These are phyloP conservation scores for Curvularia sp. DNA, from an alignment of 2,329 filamentous ascomycete genomes.

Conservation along the genomic window DNA sequence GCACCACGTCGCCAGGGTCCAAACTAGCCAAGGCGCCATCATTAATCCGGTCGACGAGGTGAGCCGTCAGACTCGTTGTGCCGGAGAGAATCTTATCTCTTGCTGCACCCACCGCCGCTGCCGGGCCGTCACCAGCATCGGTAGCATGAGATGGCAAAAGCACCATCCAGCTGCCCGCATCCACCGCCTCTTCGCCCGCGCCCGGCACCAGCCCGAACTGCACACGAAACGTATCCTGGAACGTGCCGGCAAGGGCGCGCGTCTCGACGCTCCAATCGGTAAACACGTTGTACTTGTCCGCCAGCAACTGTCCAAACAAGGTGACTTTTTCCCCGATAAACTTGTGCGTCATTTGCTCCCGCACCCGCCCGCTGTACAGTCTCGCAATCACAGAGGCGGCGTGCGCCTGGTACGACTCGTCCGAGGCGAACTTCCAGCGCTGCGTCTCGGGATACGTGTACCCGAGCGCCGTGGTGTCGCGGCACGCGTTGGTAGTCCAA, in stretches of 20 bases:
- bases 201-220: slow-evolving; percentile 30
- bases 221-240: slow-evolving; percentile 34
- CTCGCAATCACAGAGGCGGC: slow-evolving; percentile 29
- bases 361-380: slow-evolving; percentile 28
- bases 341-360: slow-evolving; percentile 10
- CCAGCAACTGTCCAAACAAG: slow-evolving; percentile 2
- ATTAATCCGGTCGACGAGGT: slow-evolving; percentile 34
- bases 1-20: slow-evolving; percentile 31
- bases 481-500: slow-evolving; percentile 41
- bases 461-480: slow-evolving; percentile 36
- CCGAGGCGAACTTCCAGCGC: slow-evolving; percentile 35
- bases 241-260: slow-evolving; percentile 4
- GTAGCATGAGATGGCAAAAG: slow-evolving; percentile 24
- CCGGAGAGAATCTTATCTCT: slow-evolving; percentile 22
- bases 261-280: slow-evolving; percentile 39
- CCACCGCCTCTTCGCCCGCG: slow-evolving; percentile 20
- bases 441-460: slow-evolving; percentile 47
- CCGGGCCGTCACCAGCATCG: not conserved
- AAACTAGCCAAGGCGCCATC: slow-evolving; percentile 31
- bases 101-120: too few species aligned
- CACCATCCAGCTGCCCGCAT: slow-evolving; percentile 40
- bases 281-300: slow-evolving; percentile 18
- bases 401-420: slow-evolving; percentile 14
- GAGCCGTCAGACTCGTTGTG: slow-evolving; percentile 35
- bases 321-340: not conserved